Evolutionary conservation across 768 basidiomycete species (phyloP).

Genomic region (Boletus edulis): DNA sequence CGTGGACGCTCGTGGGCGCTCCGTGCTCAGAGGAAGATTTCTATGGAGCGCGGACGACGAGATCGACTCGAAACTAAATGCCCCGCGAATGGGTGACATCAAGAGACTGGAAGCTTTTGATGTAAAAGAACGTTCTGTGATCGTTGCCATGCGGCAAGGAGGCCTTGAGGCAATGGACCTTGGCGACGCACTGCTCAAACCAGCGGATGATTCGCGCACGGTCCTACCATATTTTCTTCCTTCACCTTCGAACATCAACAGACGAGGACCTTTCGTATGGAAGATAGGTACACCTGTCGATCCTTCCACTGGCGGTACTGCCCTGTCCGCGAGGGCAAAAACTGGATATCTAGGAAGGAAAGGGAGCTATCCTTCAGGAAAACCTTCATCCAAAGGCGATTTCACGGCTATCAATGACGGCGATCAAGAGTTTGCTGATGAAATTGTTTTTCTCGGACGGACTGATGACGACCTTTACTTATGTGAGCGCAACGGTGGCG

Average conservation of each 20-base stretch:
- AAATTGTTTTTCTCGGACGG: constrained; percentile 80
- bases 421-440: constrained; percentile 56
- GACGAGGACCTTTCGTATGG: constrained; percentile 79
- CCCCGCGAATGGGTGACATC: constrained; percentile 71
- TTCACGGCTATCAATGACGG: constrained; percentile 45
- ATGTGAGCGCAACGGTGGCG: constrained; percentile 71
- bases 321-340: constrained; percentile 42
- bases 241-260: constrained; percentile 56
- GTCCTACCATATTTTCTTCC: constrained; percentile 69
- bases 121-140: constrained; percentile 66
- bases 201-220: constrained; percentile 77
- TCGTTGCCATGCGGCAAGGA: constrained; percentile 85
- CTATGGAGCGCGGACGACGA: constrained; percentile 72
- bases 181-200: constrained; percentile 73
- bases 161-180: constrained; percentile 82
- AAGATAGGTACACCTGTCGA: constrained; percentile 72
- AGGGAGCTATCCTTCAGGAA: constrained; percentile 43
- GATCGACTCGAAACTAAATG: constrained; percentile 33
- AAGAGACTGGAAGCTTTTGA: constrained; percentile 84
- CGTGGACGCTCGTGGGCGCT: constrained; percentile 81
- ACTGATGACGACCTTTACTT: constrained; percentile 75
- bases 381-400: constrained; percentile 52
- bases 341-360: constrained; percentile 47
- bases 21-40: constrained; percentile 79
- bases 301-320: constrained; percentile 37